Conservation (phyloP, 805 yeast species). For the Nakazawaea anatomiae region DNA sequence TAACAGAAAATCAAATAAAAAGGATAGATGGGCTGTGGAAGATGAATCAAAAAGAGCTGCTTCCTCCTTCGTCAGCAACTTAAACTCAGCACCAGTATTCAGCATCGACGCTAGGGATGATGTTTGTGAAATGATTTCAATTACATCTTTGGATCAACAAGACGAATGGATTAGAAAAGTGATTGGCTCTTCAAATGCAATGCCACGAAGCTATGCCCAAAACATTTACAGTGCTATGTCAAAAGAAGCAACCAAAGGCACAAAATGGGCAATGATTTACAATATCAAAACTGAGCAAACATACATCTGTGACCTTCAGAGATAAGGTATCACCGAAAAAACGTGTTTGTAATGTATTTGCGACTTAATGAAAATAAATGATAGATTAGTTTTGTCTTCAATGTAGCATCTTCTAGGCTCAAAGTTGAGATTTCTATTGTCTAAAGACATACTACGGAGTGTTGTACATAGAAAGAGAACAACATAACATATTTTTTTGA, state of each 20-base stretch:
- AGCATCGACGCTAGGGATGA: conserved; percentile 76
- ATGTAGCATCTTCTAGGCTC: too few species aligned
- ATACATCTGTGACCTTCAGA: conserved; percentile 58
- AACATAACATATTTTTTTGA: too few species aligned
- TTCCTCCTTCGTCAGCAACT: conserved; percentile 41
- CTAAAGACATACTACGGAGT: too few species aligned
- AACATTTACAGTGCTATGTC: conserved; percentile 66
- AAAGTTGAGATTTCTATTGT: too few species aligned
- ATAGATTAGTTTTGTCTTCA: too few species aligned
- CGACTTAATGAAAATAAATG: too few species aligned
- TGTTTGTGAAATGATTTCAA: conserved; percentile 74
- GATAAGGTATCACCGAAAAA: conserved; percentile 23
- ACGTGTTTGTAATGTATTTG: too few species aligned
- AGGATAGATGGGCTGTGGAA: conserved; percentile 72
- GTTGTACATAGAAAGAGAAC: too few species aligned
- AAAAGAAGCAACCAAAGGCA: conserved; percentile 68
- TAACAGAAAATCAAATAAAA: conserved; percentile 65
- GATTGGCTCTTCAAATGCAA: conserved; percentile 71
- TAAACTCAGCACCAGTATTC: conserved; percentile 67
- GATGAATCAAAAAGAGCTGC: conserved; percentile 65
- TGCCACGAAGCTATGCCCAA: conserved; percentile 74
- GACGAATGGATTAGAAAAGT: conserved; percentile 85
- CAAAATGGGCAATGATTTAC: conserved; percentile 69
- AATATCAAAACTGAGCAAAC: conserved; percentile 76
- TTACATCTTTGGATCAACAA: conserved; percentile 66